Evolutionary conservation across 352 stramenopile genomes (phyloP), one percentile per base, ranked within the genome.

Genomic region (Globisporangium spiculum): DNA sequence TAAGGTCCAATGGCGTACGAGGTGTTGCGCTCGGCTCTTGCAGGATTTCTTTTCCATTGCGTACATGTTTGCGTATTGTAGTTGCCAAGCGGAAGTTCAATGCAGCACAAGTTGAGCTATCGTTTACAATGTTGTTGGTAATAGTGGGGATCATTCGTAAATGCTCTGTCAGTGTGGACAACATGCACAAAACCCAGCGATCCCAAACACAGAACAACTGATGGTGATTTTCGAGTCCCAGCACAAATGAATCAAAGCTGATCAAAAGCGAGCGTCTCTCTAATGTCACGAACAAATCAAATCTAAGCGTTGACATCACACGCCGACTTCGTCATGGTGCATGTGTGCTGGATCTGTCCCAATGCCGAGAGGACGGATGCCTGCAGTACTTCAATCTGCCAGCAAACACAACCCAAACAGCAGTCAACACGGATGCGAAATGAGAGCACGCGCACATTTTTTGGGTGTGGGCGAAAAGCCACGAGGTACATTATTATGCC

Each of bases 401-500:
- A 48, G 14, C 14, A 20, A 48, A 48, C 14, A 48, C 12, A 48
- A 48, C 7, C 4, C 6, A 20, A 48, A 48, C 3, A 4, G 9
- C 12, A 48, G 38, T 48, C 14, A 54, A 55, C 20, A n/a, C 22
- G 52, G 14, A 27, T 34, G 4, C 3, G 12, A 58, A 58, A 58
- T 4, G 41, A 46, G 38, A 50, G 41, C 41, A n/a, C 41, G 41
- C 16, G 18, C 53, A 59, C 53, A 32, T n/a, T 38, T 30, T 26
- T 34, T 59, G 53, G 20, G 53, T 38, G 26, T 30, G 26, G 24
- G 10, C 5, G 18, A 52, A 59, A 59, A 24, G 53, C 53, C 53
- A 38, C 53, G 26, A 38, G 53, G 9, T 59, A n/a, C 53, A 59
- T 59, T 38, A 59, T 24, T 59, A 16, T 59, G 53, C 26, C 14